These are phyloP conservation scores for Pichia kudriavzevii DNA, from an alignment of 1,139 yeast genomes.

Conservation along the genomic window DNA sequence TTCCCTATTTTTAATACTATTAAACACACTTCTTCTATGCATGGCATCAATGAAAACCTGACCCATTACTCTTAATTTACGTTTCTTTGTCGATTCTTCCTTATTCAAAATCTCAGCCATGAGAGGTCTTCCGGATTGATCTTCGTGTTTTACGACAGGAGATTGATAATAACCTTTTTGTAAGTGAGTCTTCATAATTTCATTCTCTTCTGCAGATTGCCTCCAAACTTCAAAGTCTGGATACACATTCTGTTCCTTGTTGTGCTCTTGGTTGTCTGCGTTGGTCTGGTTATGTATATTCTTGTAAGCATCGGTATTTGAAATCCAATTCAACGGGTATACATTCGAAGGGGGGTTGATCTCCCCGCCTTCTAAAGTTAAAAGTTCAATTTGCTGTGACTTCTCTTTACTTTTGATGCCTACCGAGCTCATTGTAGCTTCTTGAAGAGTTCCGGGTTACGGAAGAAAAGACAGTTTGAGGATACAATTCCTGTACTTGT, in stretches of 20 bases:
- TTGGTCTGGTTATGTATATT: conserved; percentile 1
- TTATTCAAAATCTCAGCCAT: conserved; percentile 31
- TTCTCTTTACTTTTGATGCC: too few relatives aligned
- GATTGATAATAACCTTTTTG: conserved; percentile 54
- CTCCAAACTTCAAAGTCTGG: conserved; percentile 84
- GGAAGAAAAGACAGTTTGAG: too few relatives aligned
- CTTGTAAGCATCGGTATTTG: conserved; percentile 4
- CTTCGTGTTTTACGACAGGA: conserved; percentile 51
- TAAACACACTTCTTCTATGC: conserved; percentile 56
- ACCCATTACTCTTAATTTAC: conserved; percentile 27
- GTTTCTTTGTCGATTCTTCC: not conserved
- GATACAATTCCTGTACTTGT: too few relatives aligned
- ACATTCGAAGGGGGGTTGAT: conserved; percentile 30
- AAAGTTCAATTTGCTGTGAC: too few relatives aligned
- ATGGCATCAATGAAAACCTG: conserved; percentile 56
- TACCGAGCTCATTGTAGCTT: too few relatives aligned
- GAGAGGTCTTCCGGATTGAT: conserved; percentile 45
- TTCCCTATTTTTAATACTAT: conserved; percentile 49
- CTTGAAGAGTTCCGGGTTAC: too few relatives aligned
- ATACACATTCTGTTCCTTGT: conserved; percentile 29
- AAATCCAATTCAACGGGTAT: conserved; percentile 28
- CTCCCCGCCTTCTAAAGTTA: conserved; percentile 17
- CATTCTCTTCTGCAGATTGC: conserved; percentile 51
- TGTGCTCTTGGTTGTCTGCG: not conserved
- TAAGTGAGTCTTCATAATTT: conserved; percentile 39